phyloP scores from a whole-genome alignment of 345 rosid genomes.

The Populus simonii region DNA sequence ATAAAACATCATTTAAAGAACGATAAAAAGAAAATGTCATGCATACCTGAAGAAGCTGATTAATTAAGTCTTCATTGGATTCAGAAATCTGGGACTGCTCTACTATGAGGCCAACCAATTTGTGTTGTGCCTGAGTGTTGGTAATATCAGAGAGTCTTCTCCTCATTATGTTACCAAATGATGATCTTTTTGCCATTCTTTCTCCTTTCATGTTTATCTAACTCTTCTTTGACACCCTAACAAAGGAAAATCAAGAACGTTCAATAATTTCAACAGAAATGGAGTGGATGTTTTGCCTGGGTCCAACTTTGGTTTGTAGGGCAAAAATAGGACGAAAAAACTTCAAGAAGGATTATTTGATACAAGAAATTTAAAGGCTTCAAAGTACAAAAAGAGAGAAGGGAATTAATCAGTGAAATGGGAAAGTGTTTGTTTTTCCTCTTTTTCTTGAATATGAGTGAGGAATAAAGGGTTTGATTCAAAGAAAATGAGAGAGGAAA shows the following conservation, averaged over 20 bases:
- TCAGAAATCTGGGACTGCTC: constrained; percentile 21
- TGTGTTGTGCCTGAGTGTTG: constrained; percentile 43
- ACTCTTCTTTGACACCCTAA: neutral
- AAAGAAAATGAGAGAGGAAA: constrained; percentile 2
- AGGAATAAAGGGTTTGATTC: constrained; percentile 2
- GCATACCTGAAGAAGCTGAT: constrained; percentile 50
- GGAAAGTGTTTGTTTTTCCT: neutral
- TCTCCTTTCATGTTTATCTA: constrained; percentile 18
- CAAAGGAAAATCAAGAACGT: neutral
- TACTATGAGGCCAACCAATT: constrained; percentile 18
- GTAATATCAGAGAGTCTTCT: constrained; percentile 63
- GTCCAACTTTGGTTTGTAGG: neutral
- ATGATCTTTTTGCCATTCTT: constrained; percentile 31
- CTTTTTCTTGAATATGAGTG: neutral
- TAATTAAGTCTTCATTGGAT: constrained; percentile 24
- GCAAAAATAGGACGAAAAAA: neutral
- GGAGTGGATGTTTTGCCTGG: neutral
- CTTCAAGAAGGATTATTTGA: neutral
- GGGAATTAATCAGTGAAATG: neutral
- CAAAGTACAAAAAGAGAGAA: neutral
- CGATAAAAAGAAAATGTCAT: neutral
- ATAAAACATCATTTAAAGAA: neutral
- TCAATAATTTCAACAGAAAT: neutral
- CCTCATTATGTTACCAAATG: constrained; percentile 48
- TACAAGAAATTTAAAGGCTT: neutral